Conservation (phyloP, 2,329 filamentous ascomycete species). For the Cladosporium phlei region DNA sequence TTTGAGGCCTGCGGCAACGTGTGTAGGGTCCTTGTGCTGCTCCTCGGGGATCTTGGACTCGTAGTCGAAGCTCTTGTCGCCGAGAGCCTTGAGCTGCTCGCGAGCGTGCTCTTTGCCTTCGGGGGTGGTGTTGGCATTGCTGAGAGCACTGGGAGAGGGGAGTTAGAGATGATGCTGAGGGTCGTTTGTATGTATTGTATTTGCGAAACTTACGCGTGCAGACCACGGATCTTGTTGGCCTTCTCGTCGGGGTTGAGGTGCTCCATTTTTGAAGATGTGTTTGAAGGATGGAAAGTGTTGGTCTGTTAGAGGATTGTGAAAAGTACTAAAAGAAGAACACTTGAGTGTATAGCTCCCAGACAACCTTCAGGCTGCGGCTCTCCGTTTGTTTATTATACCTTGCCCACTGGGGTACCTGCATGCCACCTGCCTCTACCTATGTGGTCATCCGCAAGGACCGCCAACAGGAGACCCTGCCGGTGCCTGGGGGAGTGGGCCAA, state of each 20-base stretch:
- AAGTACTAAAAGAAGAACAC: background rate
- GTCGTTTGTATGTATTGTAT: background rate
- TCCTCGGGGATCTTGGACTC: constrained; percentile 5
- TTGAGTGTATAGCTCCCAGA: too few relatives aligned
- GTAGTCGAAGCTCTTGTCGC: constrained; percentile 2
- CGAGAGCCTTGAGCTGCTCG: constrained; percentile 10
- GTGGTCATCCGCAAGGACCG: background rate
- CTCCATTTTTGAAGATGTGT: too few relatives aligned
- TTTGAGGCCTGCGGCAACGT: constrained; percentile 8
- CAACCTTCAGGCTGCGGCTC: too few relatives aligned
- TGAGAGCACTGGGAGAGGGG: background rate
- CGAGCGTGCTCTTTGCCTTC: constrained; percentile 7
- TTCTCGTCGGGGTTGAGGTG: constrained; percentile 4
- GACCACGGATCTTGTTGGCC: constrained; percentile 10
- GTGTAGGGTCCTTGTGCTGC: constrained; percentile 3
- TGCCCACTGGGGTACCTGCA: too few relatives aligned
- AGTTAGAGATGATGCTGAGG: background rate
- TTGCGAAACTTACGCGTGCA: constrained; percentile 9
- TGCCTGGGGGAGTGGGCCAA: background rate
- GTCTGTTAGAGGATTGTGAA: background rate
- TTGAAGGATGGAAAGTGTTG: background rate
- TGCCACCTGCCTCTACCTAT: background rate
- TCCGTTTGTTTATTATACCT: too few relatives aligned
- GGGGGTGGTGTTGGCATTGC: constrained; percentile 3
- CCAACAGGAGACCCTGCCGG: background rate